These are phyloP conservation scores for Mycena crocata DNA, from an alignment of 768 basidiomycete species.

Conservation along the genomic window DNA sequence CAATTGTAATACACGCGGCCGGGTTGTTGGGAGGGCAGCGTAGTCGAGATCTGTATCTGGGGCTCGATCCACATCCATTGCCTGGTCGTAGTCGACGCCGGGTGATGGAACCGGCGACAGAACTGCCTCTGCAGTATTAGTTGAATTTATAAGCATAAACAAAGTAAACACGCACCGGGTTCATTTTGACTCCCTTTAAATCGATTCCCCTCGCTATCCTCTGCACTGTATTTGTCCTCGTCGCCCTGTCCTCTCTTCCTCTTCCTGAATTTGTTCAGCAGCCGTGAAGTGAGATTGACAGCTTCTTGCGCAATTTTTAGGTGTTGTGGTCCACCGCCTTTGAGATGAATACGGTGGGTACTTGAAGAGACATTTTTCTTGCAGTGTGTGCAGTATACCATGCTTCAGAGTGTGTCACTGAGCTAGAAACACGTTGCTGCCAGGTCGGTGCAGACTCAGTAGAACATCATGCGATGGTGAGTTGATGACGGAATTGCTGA, in stretches of 20 bases:
- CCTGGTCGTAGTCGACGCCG: too few relatives aligned
- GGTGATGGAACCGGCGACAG: too few relatives aligned
- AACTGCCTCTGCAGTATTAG: too few relatives aligned
- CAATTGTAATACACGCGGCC: too few relatives aligned
- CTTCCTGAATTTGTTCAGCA: slow-evolving; percentile 1
- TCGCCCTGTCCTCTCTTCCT: not conserved
- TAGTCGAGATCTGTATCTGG: too few relatives aligned
- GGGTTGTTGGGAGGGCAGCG: too few relatives aligned
- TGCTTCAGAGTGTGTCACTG: not conserved
- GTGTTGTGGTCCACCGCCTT: not conserved
- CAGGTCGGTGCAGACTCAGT: too few relatives aligned
- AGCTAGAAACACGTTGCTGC: not conserved
- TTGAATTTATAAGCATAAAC: too few relatives aligned
- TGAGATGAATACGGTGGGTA: not conserved
- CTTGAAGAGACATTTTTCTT: not conserved
- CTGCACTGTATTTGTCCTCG: too few relatives aligned
- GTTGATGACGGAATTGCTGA: too few relatives aligned
- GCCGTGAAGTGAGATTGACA: not conserved
- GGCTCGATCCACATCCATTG: too few relatives aligned
- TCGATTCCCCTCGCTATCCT: not conserved
- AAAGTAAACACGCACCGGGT: too few relatives aligned
- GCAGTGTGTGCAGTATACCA: slow-evolving; percentile 3
- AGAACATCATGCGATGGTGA: not conserved
- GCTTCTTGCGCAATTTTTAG: not conserved
- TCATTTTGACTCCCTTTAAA: not conserved